Conservation (phyloP, 2,329 filamentous ascomycete genomes). For the Microthyrium microscopicum region DNA sequence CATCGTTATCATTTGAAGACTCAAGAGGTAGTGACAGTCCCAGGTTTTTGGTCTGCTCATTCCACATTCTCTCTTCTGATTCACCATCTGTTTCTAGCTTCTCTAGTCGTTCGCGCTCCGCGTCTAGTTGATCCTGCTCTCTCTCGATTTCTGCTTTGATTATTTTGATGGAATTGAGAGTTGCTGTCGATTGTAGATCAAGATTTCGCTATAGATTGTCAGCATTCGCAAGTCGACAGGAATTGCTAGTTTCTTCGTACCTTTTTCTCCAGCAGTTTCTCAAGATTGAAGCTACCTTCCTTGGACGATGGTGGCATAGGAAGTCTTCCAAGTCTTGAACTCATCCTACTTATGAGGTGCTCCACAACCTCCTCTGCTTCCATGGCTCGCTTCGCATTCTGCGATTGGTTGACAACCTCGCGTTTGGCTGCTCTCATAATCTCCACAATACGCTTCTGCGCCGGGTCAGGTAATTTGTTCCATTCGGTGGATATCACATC, state of each 20-base stretch:
- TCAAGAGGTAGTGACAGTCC: conserved; percentile 9
- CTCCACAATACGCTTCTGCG: conserved; percentile 37
- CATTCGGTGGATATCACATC: conserved; percentile 24
- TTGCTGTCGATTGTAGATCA: conserved; percentile 43
- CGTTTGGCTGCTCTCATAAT: conserved; percentile 43
- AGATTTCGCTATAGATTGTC: conserved; percentile 22
- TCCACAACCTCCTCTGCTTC: conserved; percentile 41
- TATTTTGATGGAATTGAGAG: conserved; percentile 45
- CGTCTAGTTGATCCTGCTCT: conserved; percentile 39
- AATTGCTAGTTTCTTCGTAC: too few species aligned
- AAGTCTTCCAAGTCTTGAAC: conserved; percentile 40
- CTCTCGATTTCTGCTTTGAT: conserved; percentile 40
- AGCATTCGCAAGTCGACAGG: conserved; percentile 7
- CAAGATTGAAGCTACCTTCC: conserved; percentile 43
- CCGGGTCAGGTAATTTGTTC: conserved; percentile 38
- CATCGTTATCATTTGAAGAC: not conserved
- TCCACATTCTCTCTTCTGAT: conserved; percentile 37
- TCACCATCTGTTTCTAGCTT: conserved; percentile 40
- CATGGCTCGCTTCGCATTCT: conserved; percentile 27
- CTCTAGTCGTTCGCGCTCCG: conserved; percentile 35
- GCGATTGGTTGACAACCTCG: conserved; percentile 42
- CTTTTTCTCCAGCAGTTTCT: conserved; percentile 45
- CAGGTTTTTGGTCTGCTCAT: conserved; percentile 22
- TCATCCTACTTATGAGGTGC: conserved; percentile 37
- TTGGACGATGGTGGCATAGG: conserved; percentile 46